These are phyloP conservation scores for Persicaria tinctoria DNA, from an alignment of 148 eudicot genomes.

Conservation along the genomic window DNA sequence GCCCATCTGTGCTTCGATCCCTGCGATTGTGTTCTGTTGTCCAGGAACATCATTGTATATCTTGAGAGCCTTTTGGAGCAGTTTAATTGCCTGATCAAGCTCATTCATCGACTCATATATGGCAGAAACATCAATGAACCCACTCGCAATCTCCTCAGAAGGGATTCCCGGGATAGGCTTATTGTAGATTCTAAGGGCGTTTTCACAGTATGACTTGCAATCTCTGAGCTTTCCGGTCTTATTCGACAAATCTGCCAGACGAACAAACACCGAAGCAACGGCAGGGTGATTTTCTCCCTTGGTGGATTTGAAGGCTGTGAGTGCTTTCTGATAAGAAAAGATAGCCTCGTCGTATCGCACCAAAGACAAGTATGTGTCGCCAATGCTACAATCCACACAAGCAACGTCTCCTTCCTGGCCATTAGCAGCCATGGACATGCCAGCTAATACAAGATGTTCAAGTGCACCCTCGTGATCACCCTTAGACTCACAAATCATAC, in stretches of 20 bases:
- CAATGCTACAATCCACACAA: conserved; percentile 91
- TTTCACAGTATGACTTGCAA: conserved; percentile 87
- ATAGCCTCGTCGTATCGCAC: conserved; percentile 85
- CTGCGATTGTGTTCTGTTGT: conserved; percentile 88
- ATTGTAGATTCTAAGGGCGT: conserved; percentile 72
- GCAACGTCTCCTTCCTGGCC: conserved; percentile 94
- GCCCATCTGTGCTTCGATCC: conserved; percentile 99
- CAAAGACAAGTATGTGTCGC: conserved; percentile 78
- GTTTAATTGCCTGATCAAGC: conserved; percentile 76
- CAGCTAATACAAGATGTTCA: conserved; percentile 91
- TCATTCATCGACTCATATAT: conserved; percentile 96
- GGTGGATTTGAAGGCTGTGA: conserved; percentile 67
- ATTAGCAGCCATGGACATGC: conserved; percentile 96
- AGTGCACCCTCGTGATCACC: conserved; percentile 93
- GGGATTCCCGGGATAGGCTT: conserved; percentile 81
- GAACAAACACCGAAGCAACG: conserved; percentile 81
- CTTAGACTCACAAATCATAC: conserved; percentile 80
- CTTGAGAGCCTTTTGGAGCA: conserved; percentile 82
- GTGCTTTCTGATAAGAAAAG: conserved; percentile 88
- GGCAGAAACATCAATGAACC: conserved; percentile 82
- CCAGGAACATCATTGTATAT: conserved; percentile 87
- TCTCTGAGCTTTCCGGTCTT: conserved; percentile 87
- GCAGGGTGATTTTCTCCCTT: conserved; percentile 97
- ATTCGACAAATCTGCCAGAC: conserved; percentile 86
- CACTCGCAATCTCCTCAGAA: conserved; percentile 87